Base-by-base conservation (phyloP, 768 basidiomycete species). In the Lentinus brumalis region DNA sequence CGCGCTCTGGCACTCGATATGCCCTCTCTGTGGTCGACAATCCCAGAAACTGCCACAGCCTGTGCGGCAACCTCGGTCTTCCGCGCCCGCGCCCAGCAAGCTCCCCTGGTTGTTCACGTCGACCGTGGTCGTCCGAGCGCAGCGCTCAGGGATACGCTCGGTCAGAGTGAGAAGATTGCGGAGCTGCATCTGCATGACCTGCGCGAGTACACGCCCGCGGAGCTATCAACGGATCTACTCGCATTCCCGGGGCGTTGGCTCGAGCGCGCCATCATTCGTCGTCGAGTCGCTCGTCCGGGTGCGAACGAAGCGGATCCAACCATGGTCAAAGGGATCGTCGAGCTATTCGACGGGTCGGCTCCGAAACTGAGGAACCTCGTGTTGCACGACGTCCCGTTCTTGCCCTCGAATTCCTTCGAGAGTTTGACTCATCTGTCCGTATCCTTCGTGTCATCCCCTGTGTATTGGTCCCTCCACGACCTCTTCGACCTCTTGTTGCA, bases 1-100 rank as follows among this genome's bases (percentile, higher is more conserved):
- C 60, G 66, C 3, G 38, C 18, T n/a, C 49, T 65, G 39, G 55
- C 61, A 11, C 50, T 67, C 26, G 21, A n/a, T 18, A 56, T 58
- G 10, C 51, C 66, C 10, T 47, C 51, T 3, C 56, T 67, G 3
- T 67, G 66, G 66, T 57, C 60, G 14, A 61, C 61, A 15, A 31
- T 67, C 9, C 58, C 47, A 47, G 61, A 63, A 16, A 59, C 53
- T 7, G 4, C 40, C 1, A 6, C 16, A 5, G 12, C 46, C 10
- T 31, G 45, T 41, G 16, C 12, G 15, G 57, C 57, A 2, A 44
- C 53, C 3, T 14, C 35, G 5, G 18, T 40, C 31, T 15, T 63
- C 9, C 53, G 53, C 15, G 26, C 41, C 11, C 61, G 61, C 16
- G 61, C 61, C 6, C 10, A 53, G 21, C 47, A 46, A 1, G 26